Conservation (phyloP, 1,284 basidiomycete genomes). For the Rhodotorula sp. region DNA sequence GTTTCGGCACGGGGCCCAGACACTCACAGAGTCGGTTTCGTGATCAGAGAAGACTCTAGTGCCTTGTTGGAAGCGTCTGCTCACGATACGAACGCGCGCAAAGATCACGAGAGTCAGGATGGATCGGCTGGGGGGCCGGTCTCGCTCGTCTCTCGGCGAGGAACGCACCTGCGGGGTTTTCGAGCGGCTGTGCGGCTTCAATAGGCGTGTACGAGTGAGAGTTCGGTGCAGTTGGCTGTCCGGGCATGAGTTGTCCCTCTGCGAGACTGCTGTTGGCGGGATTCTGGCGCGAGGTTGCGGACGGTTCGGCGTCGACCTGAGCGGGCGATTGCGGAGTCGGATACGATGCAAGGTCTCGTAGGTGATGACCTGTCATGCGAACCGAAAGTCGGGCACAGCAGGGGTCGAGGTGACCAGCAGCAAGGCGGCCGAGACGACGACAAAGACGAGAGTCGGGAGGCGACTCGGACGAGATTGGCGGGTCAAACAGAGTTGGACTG, state of each 20-base stretch:
- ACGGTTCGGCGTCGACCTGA: neutral
- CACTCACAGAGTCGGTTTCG: no score
- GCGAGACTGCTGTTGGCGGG: neutral
- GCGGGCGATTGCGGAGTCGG: slow-evolving; percentile 5
- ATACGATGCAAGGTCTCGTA: neutral
- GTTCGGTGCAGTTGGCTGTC: neutral
- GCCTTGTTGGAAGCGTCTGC: no score
- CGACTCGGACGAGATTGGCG: no score
- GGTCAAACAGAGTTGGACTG: no score
- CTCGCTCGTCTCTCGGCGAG: neutral
- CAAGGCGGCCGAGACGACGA: no score
- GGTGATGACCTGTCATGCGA: neutral
- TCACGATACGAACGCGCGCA: no score
- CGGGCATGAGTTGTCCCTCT: neutral
- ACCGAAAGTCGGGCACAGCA: neutral
- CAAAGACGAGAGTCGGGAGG: no score
- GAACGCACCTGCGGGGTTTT: neutral
- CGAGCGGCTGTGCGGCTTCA: neutral
- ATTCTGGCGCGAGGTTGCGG: neutral
- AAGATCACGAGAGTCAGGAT: no score
- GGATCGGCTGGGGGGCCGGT: no score
- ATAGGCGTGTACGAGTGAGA: neutral
- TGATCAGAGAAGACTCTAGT: no score
- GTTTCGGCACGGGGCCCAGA: no score
- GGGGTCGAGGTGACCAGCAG: no score